Base-by-base conservation (phyloP, 805 yeast species). In the Myxozyma neglecta region DNA sequence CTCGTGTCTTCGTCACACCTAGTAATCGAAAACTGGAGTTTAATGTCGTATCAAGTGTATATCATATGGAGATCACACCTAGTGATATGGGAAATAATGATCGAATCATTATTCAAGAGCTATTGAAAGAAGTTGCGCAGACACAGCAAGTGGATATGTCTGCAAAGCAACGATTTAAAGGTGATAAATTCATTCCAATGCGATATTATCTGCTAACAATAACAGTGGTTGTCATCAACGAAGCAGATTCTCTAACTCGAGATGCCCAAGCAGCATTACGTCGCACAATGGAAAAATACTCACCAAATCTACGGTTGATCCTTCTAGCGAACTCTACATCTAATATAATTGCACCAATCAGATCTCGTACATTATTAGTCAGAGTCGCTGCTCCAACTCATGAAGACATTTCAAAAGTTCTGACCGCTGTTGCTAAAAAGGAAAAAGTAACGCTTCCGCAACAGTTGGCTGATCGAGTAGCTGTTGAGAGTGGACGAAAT, bases 231-330 rank as follows among this genome's bases (percentile, higher is more conserved):
- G 82, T 92, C 13, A 91, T 92, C 52, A 91, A 92, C 71, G 97
- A 92, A 73, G 97, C 97, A 0, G 97, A 92, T 66, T 83, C 90
- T 6, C 79, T 92, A 64, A 86, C 91, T 20, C 83, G 96, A 74
- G 97, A 92, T 73, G 97, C 97, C 0, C 97, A 92, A 72, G 96
- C 97, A 3, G 97, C 97, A 0, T 77, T 92, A 64, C 85, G 97
- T 81, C 83, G 97, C 75, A 92, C 97, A 0, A 92, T 92, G 97
- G 97, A 92, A 72, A 92, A 90, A 73, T 92, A 90, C 74, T 89
- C 97, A 1, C 81, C 87, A 29, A 92, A 90, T 71, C 85, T 94
- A 68, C 83, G 99, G 63, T 78, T 94, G 65, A 83, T 94, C 40
- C 77, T 94, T 77, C 81, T 94, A 20, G 89, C 97, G 68, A 93